Conservation (phyloP, 768 basidiomycete genomes). For the Russula olivacea region DNA sequence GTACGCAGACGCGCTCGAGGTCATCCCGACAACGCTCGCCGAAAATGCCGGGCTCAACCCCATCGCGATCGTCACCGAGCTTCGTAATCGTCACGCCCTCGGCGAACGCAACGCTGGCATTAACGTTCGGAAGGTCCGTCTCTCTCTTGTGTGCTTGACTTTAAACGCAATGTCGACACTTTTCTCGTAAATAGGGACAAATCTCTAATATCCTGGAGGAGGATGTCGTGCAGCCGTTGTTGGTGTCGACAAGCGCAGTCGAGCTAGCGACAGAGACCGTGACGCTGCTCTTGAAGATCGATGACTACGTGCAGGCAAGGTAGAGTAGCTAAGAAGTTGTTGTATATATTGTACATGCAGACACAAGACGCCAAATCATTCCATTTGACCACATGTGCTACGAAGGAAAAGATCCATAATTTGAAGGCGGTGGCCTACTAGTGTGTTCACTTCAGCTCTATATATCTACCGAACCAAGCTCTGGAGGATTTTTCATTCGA, state of each 20-base stretch:
- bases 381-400: not conserved
- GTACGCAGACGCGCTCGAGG: slow-evolving; percentile 94
- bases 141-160: not conserved
- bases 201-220: slow-evolving; percentile 98
- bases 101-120: slow-evolving; percentile 95
- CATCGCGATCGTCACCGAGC: slow-evolving; percentile 95
- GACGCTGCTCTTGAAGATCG: slow-evolving; percentile 91
- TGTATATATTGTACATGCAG: slow-evolving; percentile 10
- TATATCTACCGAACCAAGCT: not conserved
- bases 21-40: slow-evolving; percentile 95
- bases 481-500: not conserved
- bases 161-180: not conserved
- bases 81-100: slow-evolving; percentile 92
- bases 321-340: slow-evolving; percentile 30
- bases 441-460: not conserved
- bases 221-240: slow-evolving; percentile 91
- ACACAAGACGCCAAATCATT: slow-evolving; percentile 8
- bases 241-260: slow-evolving; percentile 92
- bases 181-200: slow-evolving; percentile 56
- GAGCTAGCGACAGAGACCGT: slow-evolving; percentile 97
- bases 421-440: not conserved
- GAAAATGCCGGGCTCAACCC: slow-evolving; percentile 99
- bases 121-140: slow-evolving; percentile 87
- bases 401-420: not conserved
- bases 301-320: slow-evolving; percentile 84